Evolutionary conservation across 2,329 filamentous ascomycete species (phyloP).

Genomic region (Epicoccum sorghinum): DNA sequence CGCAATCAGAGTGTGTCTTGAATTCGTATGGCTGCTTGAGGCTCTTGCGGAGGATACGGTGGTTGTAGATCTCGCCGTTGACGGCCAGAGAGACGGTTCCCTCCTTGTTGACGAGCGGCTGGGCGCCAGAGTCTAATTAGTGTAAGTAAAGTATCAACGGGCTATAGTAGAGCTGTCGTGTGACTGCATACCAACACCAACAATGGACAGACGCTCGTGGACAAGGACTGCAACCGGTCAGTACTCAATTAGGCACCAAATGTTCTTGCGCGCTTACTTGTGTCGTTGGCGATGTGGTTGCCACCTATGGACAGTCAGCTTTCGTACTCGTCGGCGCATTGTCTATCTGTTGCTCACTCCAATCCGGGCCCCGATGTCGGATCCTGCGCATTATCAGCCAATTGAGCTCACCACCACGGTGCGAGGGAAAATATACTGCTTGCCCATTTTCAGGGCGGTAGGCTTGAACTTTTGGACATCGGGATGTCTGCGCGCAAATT

Average conservation of each 20-base stretch:
- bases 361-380: slow-evolving; percentile 96
- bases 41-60: slow-evolving; percentile 88
- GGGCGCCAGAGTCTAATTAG: slow-evolving; percentile 82
- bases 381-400: slow-evolving; percentile 64
- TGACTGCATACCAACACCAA: slow-evolving; percentile 79
- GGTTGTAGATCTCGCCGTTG: slow-evolving; percentile 99
- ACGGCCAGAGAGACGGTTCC: slow-evolving; percentile 88
- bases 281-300: slow-evolving; percentile 87
- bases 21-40: slow-evolving; percentile 88
- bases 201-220: slow-evolving; percentile 96
- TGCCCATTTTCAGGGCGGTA: slow-evolving; percentile 88
- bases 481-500: slow-evolving; percentile 67
- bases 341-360: slow-evolving; percentile 72
- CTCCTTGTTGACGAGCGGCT: slow-evolving; percentile 93
- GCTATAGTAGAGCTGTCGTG: slow-evolving; percentile 28
- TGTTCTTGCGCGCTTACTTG: slow-evolving; percentile 64
- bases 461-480: slow-evolving; percentile 97
- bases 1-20: slow-evolving; percentile 98
- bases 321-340: slow-evolving; percentile 39
- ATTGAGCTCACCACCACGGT: slow-evolving; percentile 19
- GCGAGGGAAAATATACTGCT: slow-evolving; percentile 71
- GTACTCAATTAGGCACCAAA: slow-evolving; percentile 16
- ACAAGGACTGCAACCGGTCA: slow-evolving; percentile 68
- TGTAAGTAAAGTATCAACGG: slow-evolving; percentile 24
- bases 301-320: slow-evolving; percentile 67